Evolutionary conservation across 2,329 filamentous ascomycete species (phyloP).

Genomic region (Fusarium sp.): DNA sequence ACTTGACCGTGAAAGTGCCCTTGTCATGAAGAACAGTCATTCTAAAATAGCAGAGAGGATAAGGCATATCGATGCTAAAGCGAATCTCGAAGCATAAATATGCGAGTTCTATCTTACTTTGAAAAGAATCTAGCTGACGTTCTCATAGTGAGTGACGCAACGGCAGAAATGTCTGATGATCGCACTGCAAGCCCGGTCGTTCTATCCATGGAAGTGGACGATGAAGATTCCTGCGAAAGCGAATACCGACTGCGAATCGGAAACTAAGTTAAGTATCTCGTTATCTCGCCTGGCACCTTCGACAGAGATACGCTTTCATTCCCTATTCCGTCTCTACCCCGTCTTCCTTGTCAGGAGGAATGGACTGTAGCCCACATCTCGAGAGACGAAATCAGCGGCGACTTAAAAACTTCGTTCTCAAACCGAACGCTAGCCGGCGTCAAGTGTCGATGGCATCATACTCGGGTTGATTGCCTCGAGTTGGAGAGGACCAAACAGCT

Average conservation of each 20-base stretch:
- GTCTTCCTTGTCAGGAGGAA: not conserved
- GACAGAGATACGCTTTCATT: conserved; percentile 3
- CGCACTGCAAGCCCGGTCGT: too few species aligned
- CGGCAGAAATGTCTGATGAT: too few species aligned
- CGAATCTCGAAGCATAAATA: too few species aligned
- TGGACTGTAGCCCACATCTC: conserved; percentile 4
- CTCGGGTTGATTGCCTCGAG: not conserved
- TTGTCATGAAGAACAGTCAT: too few species aligned
- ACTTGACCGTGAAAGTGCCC: too few species aligned
- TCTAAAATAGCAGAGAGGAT: too few species aligned
- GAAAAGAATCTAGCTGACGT: too few species aligned
- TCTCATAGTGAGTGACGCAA: too few species aligned
- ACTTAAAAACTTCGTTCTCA: not conserved
- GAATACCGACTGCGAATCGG: conserved; percentile 7
- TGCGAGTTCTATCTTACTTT: too few species aligned
- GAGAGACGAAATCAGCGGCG: not conserved
- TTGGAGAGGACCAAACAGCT: conserved; percentile 1
- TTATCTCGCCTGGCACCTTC: not conserved
- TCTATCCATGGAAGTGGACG: too few species aligned
- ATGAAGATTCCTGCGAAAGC: not conserved
- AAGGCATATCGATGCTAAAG: too few species aligned
- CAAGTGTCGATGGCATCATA: not conserved
- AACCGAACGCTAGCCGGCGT: conserved; percentile 1
- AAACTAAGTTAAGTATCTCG: conserved; percentile 6
- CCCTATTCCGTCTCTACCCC: not conserved